These are phyloP conservation scores for Candida rishiriensis DNA, from an alignment of 805 yeast species.

Conservation along the genomic window DNA sequence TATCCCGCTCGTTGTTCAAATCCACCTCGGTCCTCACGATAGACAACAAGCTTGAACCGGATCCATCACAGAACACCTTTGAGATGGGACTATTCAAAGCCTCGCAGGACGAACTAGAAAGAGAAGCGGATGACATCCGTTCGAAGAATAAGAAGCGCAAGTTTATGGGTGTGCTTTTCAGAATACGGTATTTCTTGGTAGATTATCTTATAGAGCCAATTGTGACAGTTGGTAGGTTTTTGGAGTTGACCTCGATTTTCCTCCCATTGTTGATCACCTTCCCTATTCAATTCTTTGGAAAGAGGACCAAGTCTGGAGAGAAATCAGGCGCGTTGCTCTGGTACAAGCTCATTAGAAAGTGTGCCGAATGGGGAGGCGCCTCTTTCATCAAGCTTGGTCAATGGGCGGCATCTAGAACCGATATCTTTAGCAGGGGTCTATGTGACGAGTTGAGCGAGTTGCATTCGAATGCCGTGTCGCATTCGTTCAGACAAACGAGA, in stretches of 20 bases:
- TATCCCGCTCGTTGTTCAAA: slow-evolving; percentile 13
- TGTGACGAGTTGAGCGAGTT: slow-evolving; percentile 72
- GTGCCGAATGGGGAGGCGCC: slow-evolving; percentile 87
- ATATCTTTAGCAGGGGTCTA: slow-evolving; percentile 75
- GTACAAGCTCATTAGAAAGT: slow-evolving; percentile 59
- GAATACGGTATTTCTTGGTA: slow-evolving; percentile 37
- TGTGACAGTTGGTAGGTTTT: slow-evolving; percentile 60
- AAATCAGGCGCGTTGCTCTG: slow-evolving; percentile 65
- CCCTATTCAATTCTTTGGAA: slow-evolving; percentile 63
- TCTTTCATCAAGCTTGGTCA: slow-evolving; percentile 90
- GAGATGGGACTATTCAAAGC: slow-evolving; percentile 62
- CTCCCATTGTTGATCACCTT: slow-evolving; percentile 60
- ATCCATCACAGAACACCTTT: slow-evolving; percentile 54
- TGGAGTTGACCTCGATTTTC: slow-evolving; percentile 63
- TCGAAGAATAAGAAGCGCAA: slow-evolving; percentile 15
- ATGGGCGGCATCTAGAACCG: slow-evolving; percentile 98
- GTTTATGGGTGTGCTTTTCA: slow-evolving; percentile 31
- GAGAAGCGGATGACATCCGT: slow-evolving; percentile 34
- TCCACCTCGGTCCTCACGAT: slow-evolving; percentile 14
- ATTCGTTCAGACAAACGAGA: slow-evolving; percentile 59
- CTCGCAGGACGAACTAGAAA: slow-evolving; percentile 51
- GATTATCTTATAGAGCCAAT: slow-evolving; percentile 69
- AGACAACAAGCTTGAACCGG: slow-evolving; percentile 39
- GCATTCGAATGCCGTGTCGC: slow-evolving; percentile 82
- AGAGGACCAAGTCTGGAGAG: slow-evolving; percentile 34